Conservation (phyloP, 139 green algal species). For the Nannochloris sp. region DNA sequence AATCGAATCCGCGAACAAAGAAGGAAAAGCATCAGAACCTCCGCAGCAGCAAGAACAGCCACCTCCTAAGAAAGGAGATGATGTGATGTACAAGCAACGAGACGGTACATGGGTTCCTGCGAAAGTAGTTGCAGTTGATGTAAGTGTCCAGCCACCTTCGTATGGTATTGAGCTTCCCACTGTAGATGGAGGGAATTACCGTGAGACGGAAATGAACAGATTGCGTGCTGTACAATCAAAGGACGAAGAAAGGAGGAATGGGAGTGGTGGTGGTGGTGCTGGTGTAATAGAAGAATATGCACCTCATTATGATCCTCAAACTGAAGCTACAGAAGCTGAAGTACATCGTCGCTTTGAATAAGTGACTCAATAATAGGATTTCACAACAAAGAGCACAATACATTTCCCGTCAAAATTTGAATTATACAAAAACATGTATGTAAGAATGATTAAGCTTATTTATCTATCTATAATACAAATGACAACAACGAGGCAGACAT, state of each 20-base stretch:
- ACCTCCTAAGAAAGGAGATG: slow-evolving; percentile 2
- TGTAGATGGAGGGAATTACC: neutral
- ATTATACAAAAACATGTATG: too few species aligned
- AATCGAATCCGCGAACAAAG: neutral
- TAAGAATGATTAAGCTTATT: too few species aligned
- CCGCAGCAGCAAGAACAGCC: neutral
- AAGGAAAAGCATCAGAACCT: neutral
- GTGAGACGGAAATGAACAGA: slow-evolving; percentile 12
- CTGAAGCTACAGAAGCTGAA: slow-evolving; percentile 16
- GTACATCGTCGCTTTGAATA: too few species aligned
- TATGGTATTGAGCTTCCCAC: slow-evolving; percentile 22
- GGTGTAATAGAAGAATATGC: too few species aligned
- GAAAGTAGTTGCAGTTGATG: slow-evolving; percentile 9
- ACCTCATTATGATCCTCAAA: too few species aligned
- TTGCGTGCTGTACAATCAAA: neutral
- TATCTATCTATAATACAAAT: too few species aligned
- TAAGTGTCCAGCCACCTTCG: slow-evolving; percentile 9
- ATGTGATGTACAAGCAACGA: slow-evolving; percentile 6
- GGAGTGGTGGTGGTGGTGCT: too few species aligned
- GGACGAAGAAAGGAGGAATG: neutral
- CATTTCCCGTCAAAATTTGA: too few species aligned
- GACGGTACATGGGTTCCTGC: neutral
- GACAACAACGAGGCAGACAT: too few species aligned
- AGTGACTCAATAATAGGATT: too few species aligned
- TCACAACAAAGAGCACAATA: too few species aligned